Base-by-base conservation (phyloP, 257 asterid genomes). In the Salvia rosmarinus region DNA sequence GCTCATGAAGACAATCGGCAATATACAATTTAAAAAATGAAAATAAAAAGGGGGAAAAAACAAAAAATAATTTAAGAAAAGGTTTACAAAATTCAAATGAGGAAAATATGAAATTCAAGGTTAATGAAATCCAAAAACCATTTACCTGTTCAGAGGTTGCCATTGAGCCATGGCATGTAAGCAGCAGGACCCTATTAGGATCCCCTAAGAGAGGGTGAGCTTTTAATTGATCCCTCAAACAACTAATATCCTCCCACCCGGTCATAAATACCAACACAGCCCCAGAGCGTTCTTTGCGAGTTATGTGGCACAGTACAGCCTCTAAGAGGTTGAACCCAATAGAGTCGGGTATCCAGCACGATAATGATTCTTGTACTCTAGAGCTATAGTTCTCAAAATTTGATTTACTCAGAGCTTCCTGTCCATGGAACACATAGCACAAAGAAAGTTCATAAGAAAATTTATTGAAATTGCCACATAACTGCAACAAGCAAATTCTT, bases 201-300 rank as follows among this genome's bases (percentile, higher is more conserved):
- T 94, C 98, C 54, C 99, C 99, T 73, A 94, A 73, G 54, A 94
- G 96, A 51, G 99, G 99, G 77, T 94, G 99, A 70, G 98, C 99
- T 83, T 91, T 94, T 77, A 91, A 59, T 75, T 94, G 98, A 86
- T 91, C 97, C 83, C 96, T 82, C 84, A 94, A 80, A 79, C 96
- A 91, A 82, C 98, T 94, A 68, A 94, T 94, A 82, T 94, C 99
- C 77, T 94, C 99, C 98, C 99, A 94, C 32, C 99, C 99, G n/a
- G 99, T 94, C 98, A 94, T 85, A 76, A 94, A 94, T 75, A 91
- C 99, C 79, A 94, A 79, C 64, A 91, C 95, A 56, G 89, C 97
- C 51, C 99, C 99, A 40, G 93, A 82, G 25, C 98, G 88, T 78
- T 94, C 99, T 90, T 94, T 94, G 74, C 98, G 92, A 80, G 98